Base-by-base conservation (phyloP, 2,329 filamentous ascomycete genomes). In the Nemania sp. region DNA sequence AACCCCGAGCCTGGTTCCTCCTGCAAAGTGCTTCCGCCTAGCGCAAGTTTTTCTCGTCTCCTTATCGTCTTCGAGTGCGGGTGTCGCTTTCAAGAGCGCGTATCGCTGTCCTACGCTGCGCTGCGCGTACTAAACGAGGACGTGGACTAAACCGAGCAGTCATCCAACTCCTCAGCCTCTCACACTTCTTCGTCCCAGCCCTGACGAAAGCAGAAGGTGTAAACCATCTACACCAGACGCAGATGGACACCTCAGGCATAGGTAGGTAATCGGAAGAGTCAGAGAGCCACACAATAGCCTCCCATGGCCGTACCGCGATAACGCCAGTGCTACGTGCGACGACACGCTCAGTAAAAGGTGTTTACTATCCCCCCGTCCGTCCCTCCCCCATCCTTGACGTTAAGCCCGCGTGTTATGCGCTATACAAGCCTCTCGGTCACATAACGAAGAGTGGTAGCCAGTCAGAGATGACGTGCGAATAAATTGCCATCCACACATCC, bases 191-290 rank as follows among this genome's bases (percentile, higher is more conserved):
- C n/a, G n/a, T n/a, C n/a, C n/a, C 51, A 21, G 21, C 18, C n/a
- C 6, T 32, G 37, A 46, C 45, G 18, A 49, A 54, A 50, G 57
- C 20, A 59, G 57, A 59, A 54, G 57, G 57, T 54, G 45, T 37
- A 51, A n/a, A n/a, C n/a, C 20, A 20, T 29, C 25, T 29, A 29
- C 25, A 29, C 25, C 7, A 29, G 25, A 29, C 25, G 7, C 4
- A 29, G 25, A 29, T n/a, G n/a, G 25, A 29, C 25, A 29, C 25
- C 25, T 29, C n/a, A n/a, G n/a, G n/a, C n/a, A 29, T 7, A 7
- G n/a, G 40, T 9, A 45, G 20, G 42, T 21, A 21, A n/a, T 49
- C n/a, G 29, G 20, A 39, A 46, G 18, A 39, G 39, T 15, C 32
- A 29, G 40, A 29, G 40, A 35, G 25, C 18, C n/a, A 37, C 12